Conservation (phyloP, 2,329 filamentous ascomycete species). For the Cladophialophora immunda region DNA sequence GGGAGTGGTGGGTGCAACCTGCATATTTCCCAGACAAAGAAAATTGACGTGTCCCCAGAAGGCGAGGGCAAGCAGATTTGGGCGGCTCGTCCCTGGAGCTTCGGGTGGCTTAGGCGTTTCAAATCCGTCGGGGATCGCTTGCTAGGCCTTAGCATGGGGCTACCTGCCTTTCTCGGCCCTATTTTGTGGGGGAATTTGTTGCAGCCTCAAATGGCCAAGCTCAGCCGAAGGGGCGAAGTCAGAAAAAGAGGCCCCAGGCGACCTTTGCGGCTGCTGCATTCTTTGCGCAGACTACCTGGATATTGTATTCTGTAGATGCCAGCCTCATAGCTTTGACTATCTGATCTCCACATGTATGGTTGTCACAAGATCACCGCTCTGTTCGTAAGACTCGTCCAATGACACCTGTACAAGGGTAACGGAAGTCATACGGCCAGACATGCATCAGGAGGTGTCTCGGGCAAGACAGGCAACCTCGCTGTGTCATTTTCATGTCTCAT, state of each 20-base stretch:
- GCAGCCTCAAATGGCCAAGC: constrained; percentile 5
- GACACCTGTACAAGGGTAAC: neutral
- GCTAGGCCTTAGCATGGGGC: neutral
- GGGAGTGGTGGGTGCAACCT: constrained; percentile 15
- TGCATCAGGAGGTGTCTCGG: neutral
- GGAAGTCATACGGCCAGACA: constrained; percentile 6
- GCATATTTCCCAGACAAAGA: constrained; percentile 21
- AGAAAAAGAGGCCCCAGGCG: neutral
- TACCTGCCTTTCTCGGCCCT: constrained; percentile 3
- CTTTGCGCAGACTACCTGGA: no score
- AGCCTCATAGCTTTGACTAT: neutral
- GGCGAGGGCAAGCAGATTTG: constrained; percentile 1
- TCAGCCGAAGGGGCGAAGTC: constrained; percentile 4
- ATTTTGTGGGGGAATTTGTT: constrained; percentile 18
- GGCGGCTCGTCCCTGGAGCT: constrained; percentile 8
- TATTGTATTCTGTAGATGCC: no score
- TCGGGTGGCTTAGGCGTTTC: constrained; percentile 14
- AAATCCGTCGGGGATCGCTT: constrained; percentile 21
- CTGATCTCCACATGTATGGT: neutral
- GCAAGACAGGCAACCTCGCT: constrained; percentile 2
- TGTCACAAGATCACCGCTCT: constrained; percentile 11
- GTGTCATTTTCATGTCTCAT: constrained; percentile 20
- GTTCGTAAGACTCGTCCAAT: neutral
- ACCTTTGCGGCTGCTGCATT: neutral
- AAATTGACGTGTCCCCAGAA: constrained; percentile 10